Conservation (phyloP, 2,329 filamentous ascomycete genomes). For the Cytospora mali region DNA sequence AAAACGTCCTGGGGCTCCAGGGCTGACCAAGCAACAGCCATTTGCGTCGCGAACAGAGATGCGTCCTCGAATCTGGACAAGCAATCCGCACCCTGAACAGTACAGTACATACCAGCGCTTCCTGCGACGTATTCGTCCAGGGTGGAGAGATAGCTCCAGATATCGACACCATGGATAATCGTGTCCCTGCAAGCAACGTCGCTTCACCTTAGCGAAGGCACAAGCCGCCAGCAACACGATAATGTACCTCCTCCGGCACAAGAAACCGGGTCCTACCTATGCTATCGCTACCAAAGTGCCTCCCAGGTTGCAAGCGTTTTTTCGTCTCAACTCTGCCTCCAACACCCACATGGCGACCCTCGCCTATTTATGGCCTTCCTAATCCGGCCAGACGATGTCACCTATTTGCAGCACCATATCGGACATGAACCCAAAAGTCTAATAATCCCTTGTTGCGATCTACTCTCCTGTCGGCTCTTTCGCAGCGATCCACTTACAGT, state of each 20-base stretch:
- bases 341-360: neutral
- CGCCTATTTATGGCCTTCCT: conserved; percentile 1
- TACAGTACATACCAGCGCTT: no score
- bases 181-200: neutral
- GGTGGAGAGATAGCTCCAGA: neutral
- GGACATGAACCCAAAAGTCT: neutral
- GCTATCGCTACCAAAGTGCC: neutral
- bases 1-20: neutral
- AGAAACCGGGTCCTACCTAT: neutral
- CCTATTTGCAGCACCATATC: neutral
- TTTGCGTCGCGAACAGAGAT: neutral
- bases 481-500: neutral
- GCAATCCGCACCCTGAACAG: neutral
- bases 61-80: neutral
- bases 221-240: neutral
- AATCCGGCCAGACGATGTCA: conserved; percentile 2
- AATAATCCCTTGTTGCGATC: neutral
- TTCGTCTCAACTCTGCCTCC: neutral
- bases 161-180: neutral
- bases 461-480: neutral
- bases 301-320: neutral
- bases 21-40: neutral
- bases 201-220: neutral
- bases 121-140: no score
- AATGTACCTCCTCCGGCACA: neutral